Base-by-base conservation (phyloP, 257 asterid genomes). In the Solanum paucissectum region DNA sequence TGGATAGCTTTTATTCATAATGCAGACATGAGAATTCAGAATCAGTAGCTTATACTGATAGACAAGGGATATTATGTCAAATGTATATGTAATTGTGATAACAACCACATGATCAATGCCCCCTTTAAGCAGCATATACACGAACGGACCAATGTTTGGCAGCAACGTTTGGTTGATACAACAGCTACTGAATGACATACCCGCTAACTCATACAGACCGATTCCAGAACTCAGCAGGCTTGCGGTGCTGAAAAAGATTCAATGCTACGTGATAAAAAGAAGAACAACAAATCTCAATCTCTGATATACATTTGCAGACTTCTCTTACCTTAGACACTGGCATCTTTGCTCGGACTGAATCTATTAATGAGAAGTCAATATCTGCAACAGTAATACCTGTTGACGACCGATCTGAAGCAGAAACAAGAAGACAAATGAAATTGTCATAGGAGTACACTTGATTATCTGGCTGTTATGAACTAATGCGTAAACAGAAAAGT, bases 371-470 rank as follows among this genome's bases (percentile, higher is more conserved):
- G 74, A 94, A 93, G 77, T 95, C 99, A 75, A 97, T 93, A 91
- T 97, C 99, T n/a, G 98, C 98, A 75, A 95, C 94, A 88, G 94
- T 92, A 87, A 97, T 92, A 76, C 99, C 98, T 40, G 99, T 95
- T 14, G 98, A 91, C 9, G 88, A 79, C 36, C 96, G 94, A 92
- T 97, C 98, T 94, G 91, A 46, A 88, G 85, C 86, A 89, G 9
- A 55, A 89, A 86, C 23, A 38, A 69, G 25, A 72, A 18, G 42
- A 72, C 37, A 37, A 7, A 86, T 8, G 25, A 64, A 33, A 29
- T 88, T 85, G 40, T 68, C 12, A 86, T 40, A 29, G 40, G 33
- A 34, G 44, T 3, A 20, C 46, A 77, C 23, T 44, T 55, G 77
- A 62, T 9, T 27, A 68, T n/a, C 25, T 12, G 86, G 4, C 37